Evolutionary conservation across 2,329 filamentous ascomycete genomes (phyloP).

Genomic region (Hypoxylon sp.): DNA sequence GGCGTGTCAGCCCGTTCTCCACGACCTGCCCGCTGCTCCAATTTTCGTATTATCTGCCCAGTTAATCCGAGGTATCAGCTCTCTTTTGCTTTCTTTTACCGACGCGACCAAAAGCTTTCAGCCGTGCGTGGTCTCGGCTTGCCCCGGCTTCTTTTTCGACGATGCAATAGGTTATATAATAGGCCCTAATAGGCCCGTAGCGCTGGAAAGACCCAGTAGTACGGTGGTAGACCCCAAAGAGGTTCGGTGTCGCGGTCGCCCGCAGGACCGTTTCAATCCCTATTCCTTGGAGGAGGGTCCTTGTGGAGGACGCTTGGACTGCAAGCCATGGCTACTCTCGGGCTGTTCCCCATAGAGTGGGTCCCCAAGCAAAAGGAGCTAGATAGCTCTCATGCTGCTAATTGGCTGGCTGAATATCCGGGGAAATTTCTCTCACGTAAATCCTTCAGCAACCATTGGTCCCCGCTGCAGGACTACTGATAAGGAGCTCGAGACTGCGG

Average conservation of each 20-base stretch:
- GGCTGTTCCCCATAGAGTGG: neutral
- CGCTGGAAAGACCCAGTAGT: slow-evolving; percentile 17
- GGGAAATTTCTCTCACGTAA: slow-evolving; percentile 35
- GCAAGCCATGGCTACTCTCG: neutral
- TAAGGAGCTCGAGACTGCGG: neutral
- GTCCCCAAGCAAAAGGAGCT: slow-evolving; percentile 17
- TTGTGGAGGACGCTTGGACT: neutral
- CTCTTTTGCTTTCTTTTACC: neutral
- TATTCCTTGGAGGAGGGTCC: slow-evolving; percentile 9
- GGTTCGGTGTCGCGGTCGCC: slow-evolving; percentile 36
- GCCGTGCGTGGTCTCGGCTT: slow-evolving; percentile 21
- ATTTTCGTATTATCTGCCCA: neutral
- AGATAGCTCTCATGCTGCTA: slow-evolving; percentile 16
- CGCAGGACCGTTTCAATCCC: slow-evolving; percentile 13
- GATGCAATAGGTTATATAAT: neutral
- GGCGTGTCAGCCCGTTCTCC: neutral
- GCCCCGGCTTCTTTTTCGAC: slow-evolving; percentile 12
- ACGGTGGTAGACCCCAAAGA: slow-evolving; percentile 34
- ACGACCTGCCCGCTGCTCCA: neutral
- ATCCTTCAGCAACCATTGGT: slow-evolving; percentile 15
- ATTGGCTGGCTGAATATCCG: slow-evolving; percentile 33
- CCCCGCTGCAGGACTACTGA: neutral
- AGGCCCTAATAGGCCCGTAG: slow-evolving; percentile 4
- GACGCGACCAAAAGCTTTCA: slow-evolving; percentile 8
- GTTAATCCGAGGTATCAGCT: slow-evolving; percentile 3